Evolutionary conservation across 2,329 filamentous ascomycete genomes (phyloP).

Genomic region (Nigrospora osmanthi): DNA sequence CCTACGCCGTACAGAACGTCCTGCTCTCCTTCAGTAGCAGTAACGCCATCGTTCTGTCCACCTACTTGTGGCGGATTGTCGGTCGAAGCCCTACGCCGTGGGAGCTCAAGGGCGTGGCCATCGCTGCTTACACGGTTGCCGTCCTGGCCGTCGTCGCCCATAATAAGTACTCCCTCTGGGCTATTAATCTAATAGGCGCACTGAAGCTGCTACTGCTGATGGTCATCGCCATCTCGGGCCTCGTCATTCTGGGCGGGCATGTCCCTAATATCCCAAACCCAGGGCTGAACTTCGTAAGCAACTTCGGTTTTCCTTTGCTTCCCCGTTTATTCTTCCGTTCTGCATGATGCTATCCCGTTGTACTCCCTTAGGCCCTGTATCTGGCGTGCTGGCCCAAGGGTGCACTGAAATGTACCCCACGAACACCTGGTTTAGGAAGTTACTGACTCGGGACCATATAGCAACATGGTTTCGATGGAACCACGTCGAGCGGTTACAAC

Average conservation of each 20-base stretch:
- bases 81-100: constrained; percentile 38
- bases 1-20: constrained; percentile 47
- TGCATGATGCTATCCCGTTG: no score
- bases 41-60: constrained; percentile 51
- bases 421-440: no score
- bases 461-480: constrained; percentile 47
- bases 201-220: constrained; percentile 55
- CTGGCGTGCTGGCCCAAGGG: no score
- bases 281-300: constrained; percentile 41
- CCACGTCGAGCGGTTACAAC: constrained; percentile 29
- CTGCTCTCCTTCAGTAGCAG: constrained; percentile 50
- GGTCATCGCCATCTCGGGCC: constrained; percentile 53
- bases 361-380: no score
- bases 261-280: constrained; percentile 39
- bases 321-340: no score
- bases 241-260: constrained; percentile 54
- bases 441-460: no score
- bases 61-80: constrained; percentile 54
- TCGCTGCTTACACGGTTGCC: constrained; percentile 55
- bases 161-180: constrained; percentile 48
- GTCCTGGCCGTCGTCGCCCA: constrained; percentile 40
- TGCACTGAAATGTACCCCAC: no score
- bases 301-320: no score
- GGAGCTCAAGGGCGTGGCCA: constrained; percentile 59
- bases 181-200: constrained; percentile 47